Evolutionary conservation across 306 rosid genomes (phyloP).

Genomic region (Leucaena leucocephala): DNA sequence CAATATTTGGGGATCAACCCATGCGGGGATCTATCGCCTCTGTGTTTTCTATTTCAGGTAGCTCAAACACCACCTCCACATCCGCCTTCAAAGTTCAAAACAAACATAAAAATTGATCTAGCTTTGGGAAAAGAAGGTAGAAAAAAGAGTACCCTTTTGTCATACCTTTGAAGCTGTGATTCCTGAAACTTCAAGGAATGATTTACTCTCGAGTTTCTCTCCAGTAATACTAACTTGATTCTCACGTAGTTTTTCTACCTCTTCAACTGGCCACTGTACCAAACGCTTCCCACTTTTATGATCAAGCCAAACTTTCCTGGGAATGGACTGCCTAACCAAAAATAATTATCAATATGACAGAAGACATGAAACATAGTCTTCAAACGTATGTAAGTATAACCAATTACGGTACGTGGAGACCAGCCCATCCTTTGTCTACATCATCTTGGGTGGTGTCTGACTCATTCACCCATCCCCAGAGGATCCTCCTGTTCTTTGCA

Average conservation of each 20-base stretch:
- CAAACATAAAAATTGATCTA: neutral
- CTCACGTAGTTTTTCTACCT: slow-evolving; percentile 49
- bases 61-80: slow-evolving; percentile 55
- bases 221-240: slow-evolving; percentile 34
- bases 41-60: slow-evolving; percentile 44
- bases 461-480: slow-evolving; percentile 57
- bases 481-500: slow-evolving; percentile 52
- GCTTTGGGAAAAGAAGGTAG: neutral
- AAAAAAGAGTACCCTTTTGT: neutral
- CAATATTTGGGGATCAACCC: slow-evolving; percentile 53
- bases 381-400: neutral
- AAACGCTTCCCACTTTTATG: slow-evolving; percentile 48
- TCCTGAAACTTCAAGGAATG: slow-evolving; percentile 52
- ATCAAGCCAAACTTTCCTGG: slow-evolving; percentile 58
- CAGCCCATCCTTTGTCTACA: slow-evolving; percentile 71
- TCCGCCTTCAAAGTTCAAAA: slow-evolving; percentile 49
- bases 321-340: slow-evolving; percentile 46
- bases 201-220: slow-evolving; percentile 42
- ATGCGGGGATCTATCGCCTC: slow-evolving; percentile 43
- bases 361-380: neutral
- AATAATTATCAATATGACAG: neutral
- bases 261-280: slow-evolving; percentile 73
- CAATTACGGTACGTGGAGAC: slow-evolving; percentile 56
- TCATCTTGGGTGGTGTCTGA: slow-evolving; percentile 49
- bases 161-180: slow-evolving; percentile 68